Evolutionary conservation across 2,329 filamentous ascomycete species (phyloP), one percentile per base, ranked within the genome.

Genomic region (Plectosphaerella cucumerina): DNA sequence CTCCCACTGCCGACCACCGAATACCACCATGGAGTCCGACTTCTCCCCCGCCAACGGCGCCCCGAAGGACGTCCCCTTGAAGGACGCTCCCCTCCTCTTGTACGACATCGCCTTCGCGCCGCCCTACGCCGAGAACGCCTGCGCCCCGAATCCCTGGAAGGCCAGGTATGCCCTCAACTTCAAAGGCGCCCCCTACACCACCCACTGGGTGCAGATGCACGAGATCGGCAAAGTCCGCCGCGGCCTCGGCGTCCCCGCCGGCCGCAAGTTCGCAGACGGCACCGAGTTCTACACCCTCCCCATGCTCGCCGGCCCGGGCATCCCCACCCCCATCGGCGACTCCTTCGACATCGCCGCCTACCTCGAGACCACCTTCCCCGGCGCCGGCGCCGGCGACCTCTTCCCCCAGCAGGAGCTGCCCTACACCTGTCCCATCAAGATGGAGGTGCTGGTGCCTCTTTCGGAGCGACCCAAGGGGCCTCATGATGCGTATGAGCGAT

Each of bases 271-370:
- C 50, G 70, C 70, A 54, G 76, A 86, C 57, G 82, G 81, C 41
- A 69, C 65, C 33, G 78, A 83, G 58, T 86, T 74, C 66, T 73
- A 73, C 64, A 87, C 84, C 2, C 72, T 87, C 0, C 84, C 84
- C 2, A 71, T 85, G 41, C 62, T 86, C 20, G 58, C 67, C 1
- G 78, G 85, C 47, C 61, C 68, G 0, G 50, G 58, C 17, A 76
- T 72, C 0, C 60, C 59, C 5, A 52, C 64, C 1, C 47, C 70
- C 0, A 50, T 86, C 3, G 84, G 84, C 5, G 84, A 87, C 65
- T 81, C 82, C 3, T 84, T 85, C 59, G 84, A 86, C 48, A 87
- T 87, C 53, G 84, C 84, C 6, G 64, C 76, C 22, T 79, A 85
- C 58, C 70, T 87, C 2, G 74, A 86, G 21, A 65, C 72, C 1